These are phyloP conservation scores for Hypoxylon sp. DNA, from an alignment of 2,329 filamentous ascomycete species.

Conservation along the genomic window DNA sequence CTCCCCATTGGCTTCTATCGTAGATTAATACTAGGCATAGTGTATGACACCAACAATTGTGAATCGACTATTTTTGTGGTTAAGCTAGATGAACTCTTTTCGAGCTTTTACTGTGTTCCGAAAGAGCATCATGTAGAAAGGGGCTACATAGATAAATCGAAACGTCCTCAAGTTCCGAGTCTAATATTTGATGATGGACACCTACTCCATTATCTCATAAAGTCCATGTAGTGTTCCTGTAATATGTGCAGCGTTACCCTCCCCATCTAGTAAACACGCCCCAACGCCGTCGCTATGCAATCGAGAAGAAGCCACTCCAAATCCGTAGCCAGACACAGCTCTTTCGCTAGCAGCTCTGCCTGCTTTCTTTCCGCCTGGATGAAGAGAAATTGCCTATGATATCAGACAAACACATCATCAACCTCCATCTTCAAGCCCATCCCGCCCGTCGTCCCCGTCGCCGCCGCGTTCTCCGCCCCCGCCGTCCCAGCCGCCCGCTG, in stretches of 20 bases:
- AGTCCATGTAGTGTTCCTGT: not conserved
- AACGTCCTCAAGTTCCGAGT: not conserved
- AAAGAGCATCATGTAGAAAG: too few species aligned
- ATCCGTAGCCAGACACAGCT: not conserved
- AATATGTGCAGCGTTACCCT: not conserved
- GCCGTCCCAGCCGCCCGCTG: slow-evolving; percentile 51
- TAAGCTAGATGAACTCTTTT: not conserved
- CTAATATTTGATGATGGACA: not conserved
- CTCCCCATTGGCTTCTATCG: slow-evolving; percentile 17
- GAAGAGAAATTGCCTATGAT: too few species aligned
- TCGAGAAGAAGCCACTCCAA: not conserved
- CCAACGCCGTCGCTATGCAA: slow-evolving; percentile 52
- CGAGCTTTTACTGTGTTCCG: too few species aligned
- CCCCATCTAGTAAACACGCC: not conserved
- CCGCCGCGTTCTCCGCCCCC: slow-evolving; percentile 53
- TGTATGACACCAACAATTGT: not conserved
- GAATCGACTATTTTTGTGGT: not conserved
- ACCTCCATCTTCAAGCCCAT: slow-evolving; percentile 58
- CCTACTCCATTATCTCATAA: not conserved
- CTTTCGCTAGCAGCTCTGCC: not conserved
- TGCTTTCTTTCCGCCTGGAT: too few species aligned
- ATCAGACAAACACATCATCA: slow-evolving; percentile 58
- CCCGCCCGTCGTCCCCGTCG: slow-evolving; percentile 48
- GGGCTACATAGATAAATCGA: not conserved
- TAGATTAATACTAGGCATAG: slow-evolving; percentile 29